Conservation (phyloP, 805 yeast genomes). For the Sungouiozyma intestinalis region DNA sequence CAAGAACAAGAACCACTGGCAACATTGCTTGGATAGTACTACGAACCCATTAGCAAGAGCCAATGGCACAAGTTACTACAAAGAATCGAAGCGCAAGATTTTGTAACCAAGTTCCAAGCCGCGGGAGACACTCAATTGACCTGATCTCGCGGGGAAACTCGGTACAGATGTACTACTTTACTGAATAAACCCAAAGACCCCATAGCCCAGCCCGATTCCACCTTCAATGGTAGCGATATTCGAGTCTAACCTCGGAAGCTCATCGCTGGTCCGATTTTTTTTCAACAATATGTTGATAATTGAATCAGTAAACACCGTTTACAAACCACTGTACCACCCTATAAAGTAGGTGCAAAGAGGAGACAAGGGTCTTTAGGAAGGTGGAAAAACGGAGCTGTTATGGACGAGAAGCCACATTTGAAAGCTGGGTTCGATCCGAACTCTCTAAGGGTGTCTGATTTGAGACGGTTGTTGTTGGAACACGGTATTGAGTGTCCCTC, state of each 20-base stretch:
- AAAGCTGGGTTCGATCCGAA: conserved; percentile 52
- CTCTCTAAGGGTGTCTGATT: conserved; percentile 51
- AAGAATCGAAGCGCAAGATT: conserved; percentile 5
- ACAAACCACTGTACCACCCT: not conserved
- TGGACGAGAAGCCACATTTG: conserved; percentile 6
- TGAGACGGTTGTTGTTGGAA: conserved; percentile 53
- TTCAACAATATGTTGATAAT: not conserved
- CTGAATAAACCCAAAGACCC: too few relatives aligned
- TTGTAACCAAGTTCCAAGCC: conserved; percentile 8
- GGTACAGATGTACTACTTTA: too few relatives aligned
- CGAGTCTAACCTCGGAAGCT: not conserved
- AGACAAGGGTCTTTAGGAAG: too few relatives aligned
- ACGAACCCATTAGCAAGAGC: conserved; percentile 3
- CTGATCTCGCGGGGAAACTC: not conserved
- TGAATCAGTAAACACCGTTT: not conserved
- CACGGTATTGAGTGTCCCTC: conserved; percentile 49
- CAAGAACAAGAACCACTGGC: not conserved
- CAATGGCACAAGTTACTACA: conserved; percentile 2
- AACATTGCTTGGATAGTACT: conserved; percentile 6
- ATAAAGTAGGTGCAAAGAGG: not conserved
- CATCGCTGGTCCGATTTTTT: not conserved
- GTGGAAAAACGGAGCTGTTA: too few relatives aligned
- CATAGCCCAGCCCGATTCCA: too few relatives aligned
- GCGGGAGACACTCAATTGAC: conserved; percentile 4
- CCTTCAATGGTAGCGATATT: too few relatives aligned